Percentiles rank a stretch among this genome's conserved stretches.
Evolutionary conservation across 2,329 filamentous ascomycete genomes (phyloP).

Genomic region (Pseudogymnoascus sp.): DNA sequence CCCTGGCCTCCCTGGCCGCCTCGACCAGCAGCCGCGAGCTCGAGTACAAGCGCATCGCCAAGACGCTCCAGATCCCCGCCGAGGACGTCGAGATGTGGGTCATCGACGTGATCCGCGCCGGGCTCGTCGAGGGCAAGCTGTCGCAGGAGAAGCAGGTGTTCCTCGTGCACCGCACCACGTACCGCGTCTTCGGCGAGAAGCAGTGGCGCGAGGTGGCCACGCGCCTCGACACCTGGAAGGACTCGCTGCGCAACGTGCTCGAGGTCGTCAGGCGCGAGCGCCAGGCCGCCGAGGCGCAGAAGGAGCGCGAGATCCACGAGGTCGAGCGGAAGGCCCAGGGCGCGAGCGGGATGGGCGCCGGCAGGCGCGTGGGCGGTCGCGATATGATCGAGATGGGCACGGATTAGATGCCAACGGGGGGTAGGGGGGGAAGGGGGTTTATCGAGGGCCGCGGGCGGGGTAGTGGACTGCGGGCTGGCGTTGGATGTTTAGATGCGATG

Average conservation of each 20-base stretch:
- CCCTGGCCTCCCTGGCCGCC: constrained; percentile 82
- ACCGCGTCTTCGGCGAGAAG: constrained; percentile 95
- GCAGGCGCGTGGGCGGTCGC: constrained; percentile 36
- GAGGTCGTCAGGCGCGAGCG: constrained; percentile 74
- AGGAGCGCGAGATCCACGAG: constrained; percentile 70
- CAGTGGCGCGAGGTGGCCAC: constrained; percentile 95
- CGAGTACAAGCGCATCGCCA: constrained; percentile 77
- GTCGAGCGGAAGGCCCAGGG: constrained; percentile 53
- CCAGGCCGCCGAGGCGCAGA: constrained; percentile 67
- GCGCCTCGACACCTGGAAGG: constrained; percentile 84
- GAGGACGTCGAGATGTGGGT: constrained; percentile 97
- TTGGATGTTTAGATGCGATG: background rate
- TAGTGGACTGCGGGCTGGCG: background rate
- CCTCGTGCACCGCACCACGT: constrained; percentile 90
- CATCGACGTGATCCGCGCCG: constrained; percentile 94
- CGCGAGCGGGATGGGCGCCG: constrained; percentile 30
- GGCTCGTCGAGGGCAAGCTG: constrained; percentile 92
- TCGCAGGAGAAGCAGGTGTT: constrained; percentile 90
- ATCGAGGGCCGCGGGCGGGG: background rate
- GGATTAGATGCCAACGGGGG: constrained; percentile 19
- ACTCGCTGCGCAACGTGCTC: constrained; percentile 71
- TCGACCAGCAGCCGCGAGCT: constrained; percentile 78
- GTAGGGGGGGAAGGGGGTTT: background rate
- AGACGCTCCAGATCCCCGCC: constrained; percentile 71
- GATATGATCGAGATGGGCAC: constrained; percentile 31